These are phyloP conservation scores for Blakeslea trispora DNA, from an alignment of 371 early-diverging fungal species.

Conservation along the genomic window DNA sequence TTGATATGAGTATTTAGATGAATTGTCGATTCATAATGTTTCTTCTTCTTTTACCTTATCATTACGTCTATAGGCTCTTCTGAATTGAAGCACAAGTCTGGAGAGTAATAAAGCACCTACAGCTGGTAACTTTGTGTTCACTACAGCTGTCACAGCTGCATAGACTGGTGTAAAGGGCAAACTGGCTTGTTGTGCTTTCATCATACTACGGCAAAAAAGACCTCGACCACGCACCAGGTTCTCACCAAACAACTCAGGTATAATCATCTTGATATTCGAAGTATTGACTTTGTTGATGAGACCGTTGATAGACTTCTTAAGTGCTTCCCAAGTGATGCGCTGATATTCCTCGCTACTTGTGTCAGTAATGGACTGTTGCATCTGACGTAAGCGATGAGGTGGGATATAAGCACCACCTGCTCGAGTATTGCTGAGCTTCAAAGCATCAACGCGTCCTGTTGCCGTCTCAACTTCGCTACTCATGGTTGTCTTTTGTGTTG, in stretches of 20 bases:
- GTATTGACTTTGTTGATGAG: conserved; percentile 95
- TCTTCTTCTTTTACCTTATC: conserved; percentile 76
- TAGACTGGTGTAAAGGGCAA: conserved; percentile 92
- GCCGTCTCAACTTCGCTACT: conserved; percentile 14
- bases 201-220: conserved; percentile 81
- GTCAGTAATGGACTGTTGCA: conserved; percentile 85
- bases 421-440: conserved; percentile 41
- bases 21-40: too few species aligned
- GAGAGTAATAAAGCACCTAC: conserved; percentile 89
- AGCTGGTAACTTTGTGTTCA: conserved; percentile 93
- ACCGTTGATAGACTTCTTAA: conserved; percentile 95
- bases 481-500: not conserved
- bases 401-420: conserved; percentile 92
- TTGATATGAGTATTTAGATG: too few species aligned
- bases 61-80: conserved; percentile 88
- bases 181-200: conserved; percentile 93
- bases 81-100: conserved; percentile 87
- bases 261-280: conserved; percentile 88
- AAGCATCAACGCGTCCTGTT: conserved; percentile 30
- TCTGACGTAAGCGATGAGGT: conserved; percentile 80
- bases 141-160: conserved; percentile 84
- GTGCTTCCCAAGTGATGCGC: conserved; percentile 92
- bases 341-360: conserved; percentile 76
- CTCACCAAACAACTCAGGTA: conserved; percentile 89
- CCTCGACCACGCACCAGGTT: conserved; percentile 95